Evolutionary conservation across 2,329 filamentous ascomycete species (phyloP).

Genomic region (Pyrenophora seminiperda): DNA sequence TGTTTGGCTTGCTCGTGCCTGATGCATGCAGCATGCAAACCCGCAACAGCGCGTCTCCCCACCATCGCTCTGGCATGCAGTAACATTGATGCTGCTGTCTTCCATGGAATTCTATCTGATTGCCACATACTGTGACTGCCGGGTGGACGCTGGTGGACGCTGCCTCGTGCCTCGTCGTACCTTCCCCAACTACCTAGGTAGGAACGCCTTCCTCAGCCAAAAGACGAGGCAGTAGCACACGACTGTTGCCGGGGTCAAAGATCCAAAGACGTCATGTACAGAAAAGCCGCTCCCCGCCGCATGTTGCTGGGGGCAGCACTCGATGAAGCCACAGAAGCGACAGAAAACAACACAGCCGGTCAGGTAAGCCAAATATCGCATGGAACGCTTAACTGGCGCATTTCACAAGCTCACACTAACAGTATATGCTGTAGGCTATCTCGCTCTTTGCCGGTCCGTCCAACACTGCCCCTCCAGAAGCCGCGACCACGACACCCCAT

Average conservation of each 20-base stretch:
- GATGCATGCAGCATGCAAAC: not conserved
- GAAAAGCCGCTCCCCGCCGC: no score
- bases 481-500: not conserved
- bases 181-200: not conserved
- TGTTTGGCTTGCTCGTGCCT: not conserved
- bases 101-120: not conserved
- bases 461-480: constrained; percentile 3
- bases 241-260: no score
- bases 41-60: not conserved
- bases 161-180: not conserved
- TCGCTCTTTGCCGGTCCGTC: constrained; percentile 6
- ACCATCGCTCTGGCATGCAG: not conserved
- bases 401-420: constrained; percentile 6
- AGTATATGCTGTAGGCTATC: constrained; percentile 13
- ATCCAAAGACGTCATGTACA: no score
- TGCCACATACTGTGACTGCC: not conserved
- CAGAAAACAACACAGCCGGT: not conserved
- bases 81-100: not conserved
- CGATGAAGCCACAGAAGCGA: not conserved
- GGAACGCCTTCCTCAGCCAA: not conserved
- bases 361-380: constrained; percentile 1
- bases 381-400: not conserved
- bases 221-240: not conserved
- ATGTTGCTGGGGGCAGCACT: no score
- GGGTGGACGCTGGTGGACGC: not conserved